Conservation (phyloP, 1,284 basidiomycete species). For the Cryptococcus jaspeensis region DNA sequence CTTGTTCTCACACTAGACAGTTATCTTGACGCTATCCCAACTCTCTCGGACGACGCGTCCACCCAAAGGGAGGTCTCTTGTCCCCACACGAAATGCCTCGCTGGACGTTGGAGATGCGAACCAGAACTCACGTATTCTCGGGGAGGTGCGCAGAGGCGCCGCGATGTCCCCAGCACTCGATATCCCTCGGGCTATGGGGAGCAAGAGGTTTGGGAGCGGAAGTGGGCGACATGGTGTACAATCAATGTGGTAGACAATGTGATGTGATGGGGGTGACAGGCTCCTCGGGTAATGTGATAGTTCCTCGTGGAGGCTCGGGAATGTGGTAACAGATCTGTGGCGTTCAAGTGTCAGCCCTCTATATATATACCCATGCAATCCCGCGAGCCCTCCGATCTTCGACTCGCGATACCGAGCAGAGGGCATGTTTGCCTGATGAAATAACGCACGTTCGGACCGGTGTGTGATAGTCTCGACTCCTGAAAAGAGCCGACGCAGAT, state of each 20-base stretch:
- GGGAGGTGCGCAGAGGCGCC: conserved; percentile 65
- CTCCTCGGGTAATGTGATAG: conserved; percentile 3
- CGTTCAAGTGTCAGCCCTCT: not conserved
- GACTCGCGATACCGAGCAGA: no score
- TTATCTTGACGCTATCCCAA: no score
- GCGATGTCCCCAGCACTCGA: conserved; percentile 90
- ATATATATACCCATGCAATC: no score
- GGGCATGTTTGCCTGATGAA: no score
- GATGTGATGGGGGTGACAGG: not conserved
- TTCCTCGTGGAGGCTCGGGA: not conserved
- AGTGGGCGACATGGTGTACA: not conserved
- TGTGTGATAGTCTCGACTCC: no score
- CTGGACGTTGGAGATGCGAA: no score
- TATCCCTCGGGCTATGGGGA: conserved; percentile 31
- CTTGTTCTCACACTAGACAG: no score
- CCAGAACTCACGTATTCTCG: conserved; percentile 49
- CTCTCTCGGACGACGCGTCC: not conserved
- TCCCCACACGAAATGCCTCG: no score
- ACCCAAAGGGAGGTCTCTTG: not conserved
- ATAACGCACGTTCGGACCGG: no score
- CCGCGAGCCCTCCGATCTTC: no score
- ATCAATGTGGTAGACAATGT: no score
- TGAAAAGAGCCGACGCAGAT: no score
- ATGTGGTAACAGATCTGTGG: not conserved
- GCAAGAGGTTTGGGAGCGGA: not conserved